A percentile compares a stretch with the other conserved stretches of the same genome.
Evolutionary conservation across 805 yeast genomes (phyloP).

Genomic region (Suhomyces prunicola): DNA sequence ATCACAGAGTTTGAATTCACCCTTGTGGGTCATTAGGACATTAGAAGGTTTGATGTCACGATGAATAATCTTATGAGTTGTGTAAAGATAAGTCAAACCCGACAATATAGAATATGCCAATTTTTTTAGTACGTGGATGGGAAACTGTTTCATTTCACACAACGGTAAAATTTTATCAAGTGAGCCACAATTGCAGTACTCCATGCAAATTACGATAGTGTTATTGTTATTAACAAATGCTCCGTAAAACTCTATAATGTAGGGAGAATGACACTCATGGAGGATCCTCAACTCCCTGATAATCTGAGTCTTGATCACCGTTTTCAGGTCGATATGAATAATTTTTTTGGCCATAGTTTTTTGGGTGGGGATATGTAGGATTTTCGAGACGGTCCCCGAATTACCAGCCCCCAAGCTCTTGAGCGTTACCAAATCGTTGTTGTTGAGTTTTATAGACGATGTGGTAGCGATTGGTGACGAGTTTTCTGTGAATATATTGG

Average conservation of each 20-base stretch:
- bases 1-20: conserved; percentile 89
- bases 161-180: conserved; percentile 74
- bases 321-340: conserved; percentile 81
- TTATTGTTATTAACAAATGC: conserved; percentile 65
- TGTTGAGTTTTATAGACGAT: conserved; percentile 26
- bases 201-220: conserved; percentile 90
- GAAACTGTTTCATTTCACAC: conserved; percentile 34
- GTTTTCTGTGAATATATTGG: conserved; percentile 4
- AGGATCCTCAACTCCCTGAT: conserved; percentile 84
- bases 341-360: conserved; percentile 87
- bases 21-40: conserved; percentile 80
- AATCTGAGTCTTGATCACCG: conserved; percentile 75
- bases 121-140: conserved; percentile 66
- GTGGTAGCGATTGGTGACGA: conserved; percentile 36
- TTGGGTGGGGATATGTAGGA: conserved; percentile 83
- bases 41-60: conserved; percentile 96
- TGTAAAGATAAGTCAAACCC: conserved; percentile 80
- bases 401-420: conserved; percentile 88
- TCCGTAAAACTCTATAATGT: conserved; percentile 87
- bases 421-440: conserved; percentile 68
- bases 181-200: conserved; percentile 93
- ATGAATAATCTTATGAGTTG: conserved; percentile 84
- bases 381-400: conserved; percentile 89
- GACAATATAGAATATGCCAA: conserved; percentile 72
- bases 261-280: conserved; percentile 83